phyloP scores from a whole-genome alignment of 306 rosid species.

The Ochetophila trinervis region DNA sequence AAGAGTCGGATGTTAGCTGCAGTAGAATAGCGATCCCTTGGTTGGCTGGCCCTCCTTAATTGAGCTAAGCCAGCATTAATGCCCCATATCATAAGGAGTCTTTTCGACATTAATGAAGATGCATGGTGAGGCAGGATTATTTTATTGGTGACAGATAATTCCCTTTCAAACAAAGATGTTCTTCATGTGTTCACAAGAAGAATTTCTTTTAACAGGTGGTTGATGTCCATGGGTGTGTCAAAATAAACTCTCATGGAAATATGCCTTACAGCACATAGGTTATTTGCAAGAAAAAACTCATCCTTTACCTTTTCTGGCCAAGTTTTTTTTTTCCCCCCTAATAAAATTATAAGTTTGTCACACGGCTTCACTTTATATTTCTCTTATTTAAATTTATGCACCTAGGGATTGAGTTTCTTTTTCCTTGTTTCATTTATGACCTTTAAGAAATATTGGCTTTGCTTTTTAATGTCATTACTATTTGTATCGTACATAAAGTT shows the following conservation, averaged over 20 bases:
- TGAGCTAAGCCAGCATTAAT: neutral
- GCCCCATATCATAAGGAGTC: neutral
- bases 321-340: neutral
- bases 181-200: neutral
- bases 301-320: neutral
- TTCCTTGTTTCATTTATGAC: too few relatives aligned
- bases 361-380: neutral
- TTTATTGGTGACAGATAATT: neutral
- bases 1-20: neutral
- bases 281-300: neutral
- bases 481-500: neutral
- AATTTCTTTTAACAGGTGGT: neutral
- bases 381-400: neutral
- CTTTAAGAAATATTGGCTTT: neutral
- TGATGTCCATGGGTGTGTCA: slow-evolving; percentile 10
- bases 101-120: neutral
- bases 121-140: slow-evolving; percentile 1
- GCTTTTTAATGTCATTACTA: neutral
- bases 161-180: neutral
- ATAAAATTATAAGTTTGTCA: neutral
- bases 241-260: neutral
- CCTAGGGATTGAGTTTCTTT: neutral
- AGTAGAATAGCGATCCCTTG: neutral
- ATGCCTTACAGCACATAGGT: neutral
- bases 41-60: neutral